Percentiles rank a stretch among this genome's conserved stretches.
phyloP scores from a whole-genome alignment of 208 protist species.

The Strigomonas galati region DNA sequence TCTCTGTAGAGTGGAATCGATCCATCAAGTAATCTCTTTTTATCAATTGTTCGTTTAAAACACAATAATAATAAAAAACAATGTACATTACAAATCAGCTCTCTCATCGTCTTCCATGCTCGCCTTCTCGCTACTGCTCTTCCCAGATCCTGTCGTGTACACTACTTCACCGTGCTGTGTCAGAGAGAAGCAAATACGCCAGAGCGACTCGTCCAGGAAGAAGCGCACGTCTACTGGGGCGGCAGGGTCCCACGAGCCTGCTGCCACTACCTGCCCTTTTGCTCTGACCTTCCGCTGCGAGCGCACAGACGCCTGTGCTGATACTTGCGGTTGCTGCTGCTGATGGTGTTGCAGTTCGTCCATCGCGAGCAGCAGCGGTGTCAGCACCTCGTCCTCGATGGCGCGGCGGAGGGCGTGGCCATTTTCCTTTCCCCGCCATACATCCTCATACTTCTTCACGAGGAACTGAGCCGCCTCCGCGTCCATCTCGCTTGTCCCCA shows the following conservation, averaged over 20 bases:
- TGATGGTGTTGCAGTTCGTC: constrained; percentile 23
- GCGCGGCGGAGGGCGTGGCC: constrained; percentile 56
- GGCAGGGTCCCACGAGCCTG: too few species aligned
- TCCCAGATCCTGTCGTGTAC: too few species aligned
- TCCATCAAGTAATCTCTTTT: constrained; percentile 6
- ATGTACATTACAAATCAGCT: constrained; percentile 7
- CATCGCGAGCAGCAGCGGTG: constrained; percentile 41
- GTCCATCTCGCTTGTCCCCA: constrained; percentile 49
- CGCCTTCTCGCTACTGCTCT: too few species aligned
- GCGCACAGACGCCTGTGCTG: too few species aligned
- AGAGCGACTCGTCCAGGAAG: too few species aligned
- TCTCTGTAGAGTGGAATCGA: too few species aligned
- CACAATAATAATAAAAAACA: constrained; percentile 4
- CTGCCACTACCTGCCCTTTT: too few species aligned
- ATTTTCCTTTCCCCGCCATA: constrained; percentile 66
- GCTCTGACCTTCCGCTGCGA: too few species aligned
- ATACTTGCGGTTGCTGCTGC: too few species aligned
- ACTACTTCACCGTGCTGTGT: too few species aligned
- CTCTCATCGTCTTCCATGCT: background rate
- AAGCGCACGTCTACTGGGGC: too few species aligned
- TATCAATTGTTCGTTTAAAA: constrained; percentile 1
- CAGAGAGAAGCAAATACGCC: too few species aligned
- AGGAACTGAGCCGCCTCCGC: constrained; percentile 53
- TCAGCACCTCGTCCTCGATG: constrained; percentile 56
- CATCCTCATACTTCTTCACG: constrained; percentile 33